These are phyloP conservation scores for Entonaema liquescens DNA, from an alignment of 495 filamentous ascomycete species.

Conservation along the genomic window DNA sequence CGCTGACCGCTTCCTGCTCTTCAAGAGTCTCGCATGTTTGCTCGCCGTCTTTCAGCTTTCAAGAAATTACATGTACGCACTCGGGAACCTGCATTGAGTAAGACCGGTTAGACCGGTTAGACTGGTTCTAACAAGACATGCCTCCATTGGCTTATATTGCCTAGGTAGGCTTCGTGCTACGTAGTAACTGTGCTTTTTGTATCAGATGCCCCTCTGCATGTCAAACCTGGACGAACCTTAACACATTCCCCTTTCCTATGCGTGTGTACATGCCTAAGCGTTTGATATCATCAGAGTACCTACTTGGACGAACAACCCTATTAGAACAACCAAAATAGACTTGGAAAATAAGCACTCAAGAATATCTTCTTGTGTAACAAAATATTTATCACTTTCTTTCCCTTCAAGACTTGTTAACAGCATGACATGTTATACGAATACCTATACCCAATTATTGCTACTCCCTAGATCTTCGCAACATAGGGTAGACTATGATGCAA, in stretches of 20 bases:
- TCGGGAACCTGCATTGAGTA: neutral
- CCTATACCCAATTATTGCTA: too few relatives aligned
- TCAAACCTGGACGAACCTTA: neutral
- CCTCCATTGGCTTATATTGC: slow-evolving; percentile 5
- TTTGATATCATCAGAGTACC: neutral
- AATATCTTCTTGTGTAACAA: neutral
- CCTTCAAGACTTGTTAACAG: too few relatives aligned
- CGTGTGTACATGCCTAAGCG: neutral
- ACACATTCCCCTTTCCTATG: neutral
- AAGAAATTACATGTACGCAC: slow-evolving; percentile 5
- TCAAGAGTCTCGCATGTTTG: neutral
- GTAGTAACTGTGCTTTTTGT: neutral
- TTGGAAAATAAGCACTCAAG: neutral
- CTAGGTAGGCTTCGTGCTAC: too few relatives aligned
- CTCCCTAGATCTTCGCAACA: too few relatives aligned
- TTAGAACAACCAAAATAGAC: neutral
- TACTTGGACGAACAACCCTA: neutral
- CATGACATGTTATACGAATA: too few relatives aligned
- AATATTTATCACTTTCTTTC: neutral
- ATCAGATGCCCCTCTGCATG: neutral
- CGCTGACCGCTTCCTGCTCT: neutral
- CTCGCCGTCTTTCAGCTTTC: slow-evolving; percentile 8
- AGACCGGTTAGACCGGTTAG: slow-evolving; percentile 5
- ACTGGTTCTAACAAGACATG: slow-evolving; percentile 10
- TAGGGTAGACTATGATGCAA: too few relatives aligned